Percentiles rank a stretch among this genome's conserved stretches.
phyloP scores from a whole-genome alignment of 495 filamentous ascomycete genomes.

The Penicillium flavigenum region DNA sequence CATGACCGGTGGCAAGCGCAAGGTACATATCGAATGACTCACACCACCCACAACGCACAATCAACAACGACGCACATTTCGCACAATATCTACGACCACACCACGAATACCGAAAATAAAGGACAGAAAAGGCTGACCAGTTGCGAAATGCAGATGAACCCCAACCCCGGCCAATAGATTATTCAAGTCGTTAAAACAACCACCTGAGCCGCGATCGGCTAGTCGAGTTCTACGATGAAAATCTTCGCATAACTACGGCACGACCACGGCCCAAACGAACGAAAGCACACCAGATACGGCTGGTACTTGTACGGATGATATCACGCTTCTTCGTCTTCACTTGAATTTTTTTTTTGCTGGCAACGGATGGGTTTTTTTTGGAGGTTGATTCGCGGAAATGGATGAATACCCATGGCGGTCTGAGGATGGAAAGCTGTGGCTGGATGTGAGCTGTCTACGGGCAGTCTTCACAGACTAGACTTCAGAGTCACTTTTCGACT shows the following conservation, averaged over 20 bases:
- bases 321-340: conserved; percentile 36
- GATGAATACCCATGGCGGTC: conserved; percentile 24
- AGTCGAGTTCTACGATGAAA: conserved; percentile 30
- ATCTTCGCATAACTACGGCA: conserved; percentile 27
- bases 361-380: conserved; percentile 29
- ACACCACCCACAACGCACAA: conserved; percentile 14
- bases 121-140: conserved; percentile 25
- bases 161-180: conserved; percentile 40
- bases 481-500: conserved; percentile 28
- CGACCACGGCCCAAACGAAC: conserved; percentile 30
- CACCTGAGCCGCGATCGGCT: conserved; percentile 26
- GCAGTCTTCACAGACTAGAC: conserved; percentile 12
- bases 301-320: conserved; percentile 40
- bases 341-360: conserved; percentile 32
- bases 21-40: conserved; percentile 59
- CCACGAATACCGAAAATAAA: conserved; percentile 4
- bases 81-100: conserved; percentile 6
- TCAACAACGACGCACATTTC: not conserved
- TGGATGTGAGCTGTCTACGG: conserved; percentile 19
- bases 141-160: conserved; percentile 37
- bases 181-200: conserved; percentile 28
- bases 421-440: conserved; percentile 31
- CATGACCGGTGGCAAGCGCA: conserved; percentile 98
- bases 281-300: conserved; percentile 33
- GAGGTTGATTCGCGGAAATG: conserved; percentile 26